Conservation (phyloP, 2,329 filamentous ascomycete genomes). For the Talaromyces sp. region DNA sequence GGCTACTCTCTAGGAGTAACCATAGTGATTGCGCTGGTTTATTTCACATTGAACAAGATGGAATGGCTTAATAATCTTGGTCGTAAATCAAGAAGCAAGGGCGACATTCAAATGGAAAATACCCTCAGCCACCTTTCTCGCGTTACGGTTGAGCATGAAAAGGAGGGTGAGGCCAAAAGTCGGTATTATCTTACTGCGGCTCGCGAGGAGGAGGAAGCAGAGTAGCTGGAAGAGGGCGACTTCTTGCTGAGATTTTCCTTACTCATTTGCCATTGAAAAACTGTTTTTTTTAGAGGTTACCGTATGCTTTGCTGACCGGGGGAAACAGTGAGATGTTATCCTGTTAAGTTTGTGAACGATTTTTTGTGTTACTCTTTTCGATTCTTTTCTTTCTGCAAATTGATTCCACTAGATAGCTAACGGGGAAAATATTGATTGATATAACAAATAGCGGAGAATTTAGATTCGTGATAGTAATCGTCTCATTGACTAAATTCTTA, state of each 20-base stretch:
- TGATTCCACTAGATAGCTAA: neutral
- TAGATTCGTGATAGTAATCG: neutral
- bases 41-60: conserved; percentile 42
- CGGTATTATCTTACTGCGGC: conserved; percentile 36
- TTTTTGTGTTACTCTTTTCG: neutral
- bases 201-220: conserved; percentile 41
- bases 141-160: conserved; percentile 45
- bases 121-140: conserved; percentile 44
- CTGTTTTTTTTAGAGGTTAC: no score
- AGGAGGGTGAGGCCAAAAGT: conserved; percentile 38
- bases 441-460: neutral
- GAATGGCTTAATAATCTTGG: conserved; percentile 43
- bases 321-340: no score
- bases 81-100: conserved; percentile 40
- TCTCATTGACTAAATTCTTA: no score
- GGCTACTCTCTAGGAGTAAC: conserved; percentile 46
- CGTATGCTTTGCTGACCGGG: no score
- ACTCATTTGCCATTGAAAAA: no score
- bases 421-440: neutral
- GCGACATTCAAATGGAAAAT: conserved; percentile 47
- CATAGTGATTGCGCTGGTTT: conserved; percentile 47
- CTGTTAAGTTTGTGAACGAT: neutral
- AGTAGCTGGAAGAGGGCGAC: conserved; percentile 19
- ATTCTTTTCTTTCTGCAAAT: neutral
- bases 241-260: no score